These are phyloP conservation scores for Cryptococcus depauperatus DNA, from an alignment of 1,284 basidiomycete genomes.

Conservation along the genomic window DNA sequence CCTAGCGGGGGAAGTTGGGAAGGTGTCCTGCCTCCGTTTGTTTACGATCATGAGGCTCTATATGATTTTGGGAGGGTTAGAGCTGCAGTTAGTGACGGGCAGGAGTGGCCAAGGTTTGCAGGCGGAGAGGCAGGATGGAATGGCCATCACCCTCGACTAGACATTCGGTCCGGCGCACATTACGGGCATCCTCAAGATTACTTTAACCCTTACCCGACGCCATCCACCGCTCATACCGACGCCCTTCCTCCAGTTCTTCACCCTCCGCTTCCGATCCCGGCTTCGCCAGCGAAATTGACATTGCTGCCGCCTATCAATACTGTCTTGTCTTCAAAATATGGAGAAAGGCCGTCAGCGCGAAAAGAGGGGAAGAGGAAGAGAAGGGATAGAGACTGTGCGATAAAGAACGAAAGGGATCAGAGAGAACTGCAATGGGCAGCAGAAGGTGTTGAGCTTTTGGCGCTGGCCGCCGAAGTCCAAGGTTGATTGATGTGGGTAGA, in stretches of 20 bases:
- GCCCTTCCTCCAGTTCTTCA: background rate
- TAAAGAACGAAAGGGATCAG: background rate
- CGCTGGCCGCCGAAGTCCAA: slow-evolving; percentile 1
- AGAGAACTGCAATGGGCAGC: background rate
- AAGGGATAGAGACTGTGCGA: background rate
- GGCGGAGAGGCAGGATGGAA: background rate
- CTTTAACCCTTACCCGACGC: background rate
- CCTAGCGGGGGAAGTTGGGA: background rate
- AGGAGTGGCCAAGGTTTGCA: background rate
- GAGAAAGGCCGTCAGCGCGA: background rate
- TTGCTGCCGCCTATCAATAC: background rate
- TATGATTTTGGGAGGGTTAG: background rate
- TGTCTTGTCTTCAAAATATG: background rate
- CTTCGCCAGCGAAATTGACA: background rate
- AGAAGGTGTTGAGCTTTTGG: slow-evolving; percentile 1
- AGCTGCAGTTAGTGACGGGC: background rate
- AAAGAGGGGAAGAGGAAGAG: background rate
- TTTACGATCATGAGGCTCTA: no score
- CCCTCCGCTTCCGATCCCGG: no score
- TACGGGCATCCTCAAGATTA: no score
- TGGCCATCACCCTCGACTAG: background rate
- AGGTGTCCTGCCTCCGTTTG: no score
- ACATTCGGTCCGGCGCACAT: background rate
- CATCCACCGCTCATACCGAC: background rate
- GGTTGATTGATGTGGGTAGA: no score